These are phyloP conservation scores for Fusarium musae DNA, from an alignment of 2,329 filamentous ascomycete genomes.

Conservation along the genomic window DNA sequence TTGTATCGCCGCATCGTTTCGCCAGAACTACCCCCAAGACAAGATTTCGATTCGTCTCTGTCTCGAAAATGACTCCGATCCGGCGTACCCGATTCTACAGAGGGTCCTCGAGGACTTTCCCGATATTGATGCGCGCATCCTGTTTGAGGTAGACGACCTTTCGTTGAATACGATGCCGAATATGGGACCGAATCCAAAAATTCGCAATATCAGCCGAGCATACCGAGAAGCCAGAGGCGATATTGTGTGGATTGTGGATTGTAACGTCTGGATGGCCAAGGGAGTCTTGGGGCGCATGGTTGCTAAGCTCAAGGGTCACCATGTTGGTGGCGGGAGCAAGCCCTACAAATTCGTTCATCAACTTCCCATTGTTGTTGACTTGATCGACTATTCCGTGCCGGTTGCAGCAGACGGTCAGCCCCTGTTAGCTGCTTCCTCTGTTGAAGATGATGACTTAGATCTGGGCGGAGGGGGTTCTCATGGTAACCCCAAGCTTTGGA, in stretches of 20 bases:
- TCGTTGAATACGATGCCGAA: slow-evolving; percentile 66
- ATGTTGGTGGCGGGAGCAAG: slow-evolving; percentile 57
- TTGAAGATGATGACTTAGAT: slow-evolving; percentile 42
- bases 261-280: slow-evolving; percentile 90
- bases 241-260: slow-evolving; percentile 94
- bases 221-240: slow-evolving; percentile 90
- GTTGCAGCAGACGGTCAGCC: slow-evolving; percentile 38
- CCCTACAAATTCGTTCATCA: slow-evolving; percentile 96
- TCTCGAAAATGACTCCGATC: slow-evolving; percentile 77
- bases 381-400: slow-evolving; percentile 50
- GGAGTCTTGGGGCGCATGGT: slow-evolving; percentile 90
- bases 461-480: slow-evolving; percentile 26
- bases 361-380: slow-evolving; percentile 88
- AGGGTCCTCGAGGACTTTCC: slow-evolving; percentile 80
- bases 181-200: slow-evolving; percentile 97
- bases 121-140: slow-evolving; percentile 74
- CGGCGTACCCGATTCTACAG: slow-evolving; percentile 79
- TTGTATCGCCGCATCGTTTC: slow-evolving; percentile 87
- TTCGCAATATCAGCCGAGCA: slow-evolving; percentile 92
- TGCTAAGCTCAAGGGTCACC: slow-evolving; percentile 80
- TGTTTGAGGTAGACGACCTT: slow-evolving; percentile 86
- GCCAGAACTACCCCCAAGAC: slow-evolving; percentile 80
- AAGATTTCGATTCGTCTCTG: slow-evolving; percentile 87
- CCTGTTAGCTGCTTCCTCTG: slow-evolving; percentile 50
- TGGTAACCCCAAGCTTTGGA: slow-evolving; percentile 46